A percentile compares a stretch with the other conserved stretches of the same genome.
Evolutionary conservation across 768 basidiomycete genomes (phyloP).

Genomic region (Podaxis sp.): DNA sequence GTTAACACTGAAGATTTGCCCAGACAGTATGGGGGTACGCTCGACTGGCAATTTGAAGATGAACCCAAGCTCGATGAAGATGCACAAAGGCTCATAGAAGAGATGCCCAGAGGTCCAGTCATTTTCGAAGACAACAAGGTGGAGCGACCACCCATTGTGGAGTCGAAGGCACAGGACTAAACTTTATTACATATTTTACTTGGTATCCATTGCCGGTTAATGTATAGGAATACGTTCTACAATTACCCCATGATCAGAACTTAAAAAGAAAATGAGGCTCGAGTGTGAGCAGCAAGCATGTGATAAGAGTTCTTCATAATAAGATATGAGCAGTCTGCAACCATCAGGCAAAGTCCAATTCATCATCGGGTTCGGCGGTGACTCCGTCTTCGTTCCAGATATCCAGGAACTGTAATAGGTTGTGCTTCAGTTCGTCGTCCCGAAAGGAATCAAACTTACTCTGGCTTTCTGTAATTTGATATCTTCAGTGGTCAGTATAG

Average conservation of each 20-base stretch:
- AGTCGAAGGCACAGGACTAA: constrained; percentile 16
- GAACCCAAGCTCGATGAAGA: constrained; percentile 63
- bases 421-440: not conserved
- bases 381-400: constrained; percentile 85
- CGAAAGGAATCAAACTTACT: constrained; percentile 40
- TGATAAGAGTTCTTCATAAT: not conserved
- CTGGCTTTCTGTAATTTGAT: constrained; percentile 55
- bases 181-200: constrained; percentile 8
- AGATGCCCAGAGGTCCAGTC: constrained; percentile 56
- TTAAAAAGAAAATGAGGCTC: not conserved
- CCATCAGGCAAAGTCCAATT: constrained; percentile 23
- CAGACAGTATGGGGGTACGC: constrained; percentile 66
- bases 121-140: constrained; percentile 47
- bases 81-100: constrained; percentile 41
- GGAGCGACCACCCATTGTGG: constrained; percentile 11
- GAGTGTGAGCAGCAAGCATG: constrained; percentile 6
- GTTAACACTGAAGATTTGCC: constrained; percentile 52
- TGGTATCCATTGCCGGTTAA: not conserved
- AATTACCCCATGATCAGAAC: not conserved
- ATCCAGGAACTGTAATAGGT: constrained; percentile 56
- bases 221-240: constrained; percentile 6
- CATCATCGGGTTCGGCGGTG: constrained; percentile 56
- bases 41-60: constrained; percentile 70
- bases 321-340: not conserved
- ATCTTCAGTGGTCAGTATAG: constrained; percentile 64